Evolutionary conservation across 768 basidiomycete species (phyloP).

Genomic region (Auriculariales sp.): DNA sequence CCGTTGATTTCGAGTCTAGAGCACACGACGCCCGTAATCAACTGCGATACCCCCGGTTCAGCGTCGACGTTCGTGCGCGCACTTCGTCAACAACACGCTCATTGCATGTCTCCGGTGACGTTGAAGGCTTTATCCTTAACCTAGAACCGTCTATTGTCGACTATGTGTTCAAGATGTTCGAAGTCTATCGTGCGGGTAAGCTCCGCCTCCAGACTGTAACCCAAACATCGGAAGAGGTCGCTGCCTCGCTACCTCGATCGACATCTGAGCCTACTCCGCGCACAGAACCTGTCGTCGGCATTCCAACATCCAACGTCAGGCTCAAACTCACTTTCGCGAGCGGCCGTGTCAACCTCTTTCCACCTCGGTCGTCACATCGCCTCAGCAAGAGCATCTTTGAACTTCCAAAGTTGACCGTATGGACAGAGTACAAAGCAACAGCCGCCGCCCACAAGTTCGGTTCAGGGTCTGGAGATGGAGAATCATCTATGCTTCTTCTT

Average conservation of each 20-base stretch:
- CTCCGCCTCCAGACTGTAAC: conserved; percentile 58
- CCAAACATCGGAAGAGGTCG: conserved; percentile 6
- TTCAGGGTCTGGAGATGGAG: conserved; percentile 14
- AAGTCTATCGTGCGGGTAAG: conserved; percentile 73
- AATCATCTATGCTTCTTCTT: conserved; percentile 57
- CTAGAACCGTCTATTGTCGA: conserved; percentile 69
- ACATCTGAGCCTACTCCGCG: conserved; percentile 5
- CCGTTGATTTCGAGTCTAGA: conserved; percentile 57
- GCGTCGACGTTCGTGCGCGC: conserved; percentile 50
- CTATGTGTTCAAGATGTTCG: conserved; percentile 66
- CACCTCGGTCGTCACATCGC: background rate
- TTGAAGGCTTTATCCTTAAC: conserved; percentile 77
- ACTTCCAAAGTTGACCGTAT: conserved; percentile 66
- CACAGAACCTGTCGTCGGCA: conserved; percentile 18
- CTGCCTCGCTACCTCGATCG: background rate
- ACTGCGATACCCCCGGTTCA: conserved; percentile 70
- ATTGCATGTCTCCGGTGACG: conserved; percentile 48
- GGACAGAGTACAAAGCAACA: conserved; percentile 65
- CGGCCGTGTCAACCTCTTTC: conserved; percentile 59
- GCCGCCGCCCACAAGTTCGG: conserved; percentile 26
- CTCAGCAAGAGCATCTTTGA: conserved; percentile 45
- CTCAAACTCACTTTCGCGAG: conserved; percentile 66
- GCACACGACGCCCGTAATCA: conserved; percentile 56
- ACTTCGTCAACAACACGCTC: conserved; percentile 32
- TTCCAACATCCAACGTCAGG: conserved; percentile 46